Evolutionary conservation across 352 stramenopile genomes (phyloP).

Genomic region (Globisporangium orthogonon): DNA sequence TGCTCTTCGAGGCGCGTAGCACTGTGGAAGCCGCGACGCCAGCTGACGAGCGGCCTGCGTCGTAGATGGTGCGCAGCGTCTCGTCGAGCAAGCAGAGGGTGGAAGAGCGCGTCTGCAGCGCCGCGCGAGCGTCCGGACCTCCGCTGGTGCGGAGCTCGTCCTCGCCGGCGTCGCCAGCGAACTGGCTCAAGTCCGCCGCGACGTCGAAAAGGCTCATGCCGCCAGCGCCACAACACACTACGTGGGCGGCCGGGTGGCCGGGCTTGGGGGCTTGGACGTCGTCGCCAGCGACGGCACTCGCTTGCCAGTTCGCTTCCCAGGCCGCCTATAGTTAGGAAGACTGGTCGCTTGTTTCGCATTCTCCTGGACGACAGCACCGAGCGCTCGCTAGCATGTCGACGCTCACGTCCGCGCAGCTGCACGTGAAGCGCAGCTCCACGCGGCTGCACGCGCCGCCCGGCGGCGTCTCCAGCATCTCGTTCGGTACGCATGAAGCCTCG

Average conservation of each 20-base stretch:
- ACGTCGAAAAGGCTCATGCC: slow-evolving; percentile 52
- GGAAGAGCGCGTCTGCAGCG: slow-evolving; percentile 11
- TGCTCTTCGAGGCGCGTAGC: slow-evolving; percentile 1
- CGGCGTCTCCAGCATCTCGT: slow-evolving; percentile 58
- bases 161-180: slow-evolving; percentile 9
- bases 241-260: no score
- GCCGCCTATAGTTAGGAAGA: no score
- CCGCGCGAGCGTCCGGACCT: no score
- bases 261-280: no score
- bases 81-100: slow-evolving; percentile 42
- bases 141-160: neutral
- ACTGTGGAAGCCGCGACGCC: neutral
- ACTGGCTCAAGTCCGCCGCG: slow-evolving; percentile 44
- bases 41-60: neutral
- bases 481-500: no score
- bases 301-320: no score
- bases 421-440: slow-evolving; percentile 76
- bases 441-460: slow-evolving; percentile 62
- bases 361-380: no score
- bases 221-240: no score
- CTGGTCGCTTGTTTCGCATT: no score
- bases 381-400: slow-evolving; percentile 49
- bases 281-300: no score
- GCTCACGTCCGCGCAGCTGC: slow-evolving; percentile 66
- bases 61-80: slow-evolving; percentile 46